phyloP scores from a whole-genome alignment of 176 grass and related monocot species.

The Carex littledalei region DNA sequence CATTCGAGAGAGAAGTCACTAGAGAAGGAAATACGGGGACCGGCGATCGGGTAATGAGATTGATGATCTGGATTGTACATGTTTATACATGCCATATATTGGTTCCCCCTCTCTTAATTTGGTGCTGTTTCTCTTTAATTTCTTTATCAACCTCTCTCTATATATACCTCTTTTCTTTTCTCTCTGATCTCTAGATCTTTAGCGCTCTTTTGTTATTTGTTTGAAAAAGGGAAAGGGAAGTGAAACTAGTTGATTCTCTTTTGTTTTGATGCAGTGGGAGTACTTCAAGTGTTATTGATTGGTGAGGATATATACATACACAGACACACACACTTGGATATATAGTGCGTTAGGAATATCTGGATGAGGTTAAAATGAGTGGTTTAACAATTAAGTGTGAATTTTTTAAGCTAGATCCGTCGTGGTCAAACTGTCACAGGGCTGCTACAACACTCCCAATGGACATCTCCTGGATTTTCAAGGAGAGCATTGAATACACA shows the following conservation, averaged over 20 bases:
- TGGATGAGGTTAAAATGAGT: conserved; percentile 6
- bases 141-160: neutral
- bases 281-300: neutral
- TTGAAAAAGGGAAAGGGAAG: neutral
- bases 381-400: neutral
- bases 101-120: conserved; percentile 15
- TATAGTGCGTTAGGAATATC: neutral
- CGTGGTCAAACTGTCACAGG: neutral
- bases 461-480: neutral
- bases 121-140: neutral
- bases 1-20: conserved; percentile 83
- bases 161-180: neutral
- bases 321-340: neutral
- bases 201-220: neutral
- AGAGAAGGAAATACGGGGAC: conserved; percentile 94
- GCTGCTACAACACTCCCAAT: conserved; percentile 5
- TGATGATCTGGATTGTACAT: conserved; percentile 97
- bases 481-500: neutral
- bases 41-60: conserved; percentile 35
- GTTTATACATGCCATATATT: conserved; percentile 73
- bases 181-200: neutral
- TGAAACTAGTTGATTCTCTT: neutral
- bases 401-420: neutral
- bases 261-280: neutral
- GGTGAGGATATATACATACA: neutral